Base-by-base conservation (phyloP, 2,329 filamentous ascomycete species). In the Penicillium concentricum region DNA sequence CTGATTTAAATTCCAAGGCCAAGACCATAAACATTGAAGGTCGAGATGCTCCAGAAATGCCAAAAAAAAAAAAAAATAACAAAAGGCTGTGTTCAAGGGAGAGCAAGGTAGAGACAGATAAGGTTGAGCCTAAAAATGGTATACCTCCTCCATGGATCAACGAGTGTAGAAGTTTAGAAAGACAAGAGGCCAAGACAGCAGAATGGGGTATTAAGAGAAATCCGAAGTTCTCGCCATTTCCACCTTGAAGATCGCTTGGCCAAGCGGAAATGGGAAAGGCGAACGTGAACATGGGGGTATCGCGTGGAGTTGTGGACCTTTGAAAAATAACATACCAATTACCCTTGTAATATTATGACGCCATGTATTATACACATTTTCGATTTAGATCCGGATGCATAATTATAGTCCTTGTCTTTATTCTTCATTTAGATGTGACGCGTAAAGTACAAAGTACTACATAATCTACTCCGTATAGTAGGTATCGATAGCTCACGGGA, bases 171-270 rank as follows among this genome's bases (percentile, higher is more conserved):
- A 41, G 16, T 48, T 34, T 20, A 28, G 3, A 32, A 28, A 9
- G 4, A 22, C 32, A 35, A 41, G 13, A 7, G 41, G 16, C 16
- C 12, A 54, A 35, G 37, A 42, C 7, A 28, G 38, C 38, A 51
- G 52, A 44, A 35, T 28, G 46, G 52, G 38, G 18, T 51, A 55
- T 55, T 55, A 55, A 50, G 52, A 49, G 48, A 50, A 54, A 43
- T 30, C 16, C 35, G 37, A 51, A 45, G 18, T 38, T 32, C 30
- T 28, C 30, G 30, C 3, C 20, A 42, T 32, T 32, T 34, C 35
- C 34, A 34, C 38, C n/a, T 15, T 15, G 18, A 47, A 16, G 44
- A 54, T 42, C 38, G 9, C 51, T 42, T 47, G 34, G 43, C 51
- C 20, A 42, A 44, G 22, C 30, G 28, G 45, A 43, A 48, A 55